Evolutionary conservation across 2,329 filamentous ascomycete species (phyloP).

Genomic region (Diaporthe sp.): DNA sequence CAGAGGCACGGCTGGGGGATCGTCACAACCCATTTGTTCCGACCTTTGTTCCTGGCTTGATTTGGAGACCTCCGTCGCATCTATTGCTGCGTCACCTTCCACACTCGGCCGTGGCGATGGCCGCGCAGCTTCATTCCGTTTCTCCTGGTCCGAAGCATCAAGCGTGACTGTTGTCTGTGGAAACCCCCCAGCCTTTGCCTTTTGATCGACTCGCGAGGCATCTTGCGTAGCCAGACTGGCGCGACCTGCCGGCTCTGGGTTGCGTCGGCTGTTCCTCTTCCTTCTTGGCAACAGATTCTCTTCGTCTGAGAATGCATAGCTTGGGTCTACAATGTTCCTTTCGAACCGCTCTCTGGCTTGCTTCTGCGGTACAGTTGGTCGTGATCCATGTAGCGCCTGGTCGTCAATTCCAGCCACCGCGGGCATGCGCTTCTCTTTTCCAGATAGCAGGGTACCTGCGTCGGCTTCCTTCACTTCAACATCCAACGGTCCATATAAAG

Average conservation of each 20-base stretch:
- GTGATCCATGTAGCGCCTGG: background rate
- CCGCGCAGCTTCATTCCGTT: background rate
- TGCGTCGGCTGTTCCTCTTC: background rate
- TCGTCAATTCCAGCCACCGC: background rate
- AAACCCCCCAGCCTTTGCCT: background rate
- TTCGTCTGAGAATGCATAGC: slow-evolving; percentile 55
- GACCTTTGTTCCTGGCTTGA: background rate
- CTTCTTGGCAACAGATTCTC: slow-evolving; percentile 47
- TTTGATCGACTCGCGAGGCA: background rate
- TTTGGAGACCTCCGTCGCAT: background rate
- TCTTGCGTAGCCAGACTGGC: slow-evolving; percentile 19
- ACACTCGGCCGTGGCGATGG: background rate
- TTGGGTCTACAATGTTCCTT: slow-evolving; percentile 45
- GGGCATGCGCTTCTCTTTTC: background rate
- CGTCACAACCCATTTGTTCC: background rate
- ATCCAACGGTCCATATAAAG: background rate
- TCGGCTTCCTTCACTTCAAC: background rate
- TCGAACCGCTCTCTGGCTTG: slow-evolving; percentile 1
- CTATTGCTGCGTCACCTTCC: background rate
- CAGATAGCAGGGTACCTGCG: slow-evolving; percentile 49
- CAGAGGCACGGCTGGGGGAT: background rate
- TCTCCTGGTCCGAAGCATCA: background rate
- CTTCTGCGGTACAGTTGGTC: background rate
- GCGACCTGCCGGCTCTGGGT: background rate
- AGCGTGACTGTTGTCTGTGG: background rate